Evolutionary conservation across 2,329 filamentous ascomycete species (phyloP), one percentile per base, ranked within the genome.

Genomic region (Fusarium longipes): DNA sequence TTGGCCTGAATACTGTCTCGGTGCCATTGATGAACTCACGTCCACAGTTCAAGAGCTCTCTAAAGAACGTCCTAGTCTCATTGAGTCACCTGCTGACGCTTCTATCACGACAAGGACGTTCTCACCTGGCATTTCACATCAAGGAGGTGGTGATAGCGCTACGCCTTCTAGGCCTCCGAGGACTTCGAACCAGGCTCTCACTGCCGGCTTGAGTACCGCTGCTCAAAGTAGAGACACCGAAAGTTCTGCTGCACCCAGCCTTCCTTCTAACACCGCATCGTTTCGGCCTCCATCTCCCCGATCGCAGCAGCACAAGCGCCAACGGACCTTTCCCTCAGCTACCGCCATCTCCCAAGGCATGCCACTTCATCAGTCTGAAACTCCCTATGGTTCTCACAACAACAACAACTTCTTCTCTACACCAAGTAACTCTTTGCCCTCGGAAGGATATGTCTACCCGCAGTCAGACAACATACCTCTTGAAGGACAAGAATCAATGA

Each of bases 401-500:
- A 33, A 30, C 1, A 50, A 44, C 29, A 40, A 56, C 8, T 9
- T 60, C 1, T 20, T 58, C 2, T 33, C 48, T 10, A 45, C 40
- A 2, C 25, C 39, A 33, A 57, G 18, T 20, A 35, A 14, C 6
- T 54, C 43, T 5, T 9, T 59, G 1, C 24, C 35, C 3, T 8
- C 42, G 3, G 60, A 65, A 12, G 33, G 25, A 4, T 6, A 38
- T 2, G 51, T 14, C 9, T 50, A 14, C 0, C 38, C 43, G 20
- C 54, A 38, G 22, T 22, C 67, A 3, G 64, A 71, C 8, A 40
- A 48, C 9, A 45, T 70, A 17, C 62, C 67, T 0, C 56, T 72
- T 1, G 76, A 77, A 18, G 75, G 74, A 0, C 75, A 77, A n/a
- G 74, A 77, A 49, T 76, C 76, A 1, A 76, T 77, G 62, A 74